These are phyloP conservation scores for Coemansia biformis DNA, from an alignment of 192 early-diverging fungal genomes.

Conservation along the genomic window DNA sequence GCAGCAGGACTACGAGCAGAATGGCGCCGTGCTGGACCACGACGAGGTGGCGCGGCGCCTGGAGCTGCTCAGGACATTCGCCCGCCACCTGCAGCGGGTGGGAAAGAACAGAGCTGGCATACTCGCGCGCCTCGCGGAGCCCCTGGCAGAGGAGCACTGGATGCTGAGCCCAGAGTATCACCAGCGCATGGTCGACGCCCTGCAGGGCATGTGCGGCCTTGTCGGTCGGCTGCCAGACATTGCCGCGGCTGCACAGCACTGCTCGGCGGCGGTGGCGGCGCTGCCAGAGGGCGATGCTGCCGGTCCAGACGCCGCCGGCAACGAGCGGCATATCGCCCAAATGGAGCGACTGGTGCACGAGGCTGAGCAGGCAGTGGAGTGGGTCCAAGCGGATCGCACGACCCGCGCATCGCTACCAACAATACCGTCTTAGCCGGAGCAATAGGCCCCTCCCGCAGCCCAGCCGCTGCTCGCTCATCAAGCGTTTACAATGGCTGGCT, in stretches of 20 bases:
- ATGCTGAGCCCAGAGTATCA: slow-evolving; percentile 30
- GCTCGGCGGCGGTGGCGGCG: slow-evolving; percentile 1
- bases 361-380: too few species aligned
- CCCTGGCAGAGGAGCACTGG: slow-evolving; percentile 44
- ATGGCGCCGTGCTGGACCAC: slow-evolving; percentile 29
- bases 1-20: slow-evolving; percentile 19
- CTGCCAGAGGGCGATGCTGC: neutral
- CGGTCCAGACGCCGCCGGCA: too few species aligned
- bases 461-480: too few species aligned
- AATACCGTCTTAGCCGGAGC: too few species aligned
- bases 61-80: slow-evolving; percentile 16
- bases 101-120: slow-evolving; percentile 23
- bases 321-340: too few species aligned
- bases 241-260: slow-evolving; percentile 22
- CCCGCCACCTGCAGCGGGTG: slow-evolving; percentile 22
- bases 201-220: slow-evolving; percentile 24
- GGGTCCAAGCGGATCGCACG: too few species aligned
- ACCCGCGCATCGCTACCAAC: too few species aligned
- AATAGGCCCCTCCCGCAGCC: too few species aligned
- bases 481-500: too few species aligned
- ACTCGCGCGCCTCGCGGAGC: slow-evolving; percentile 26
- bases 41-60: slow-evolving; percentile 12
- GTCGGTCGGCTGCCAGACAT: slow-evolving; percentile 28
- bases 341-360: too few species aligned
- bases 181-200: slow-evolving; percentile 32